Evolutionary conservation across 495 filamentous ascomycete species (phyloP).

Genomic region (Penicillium pancosmium): DNA sequence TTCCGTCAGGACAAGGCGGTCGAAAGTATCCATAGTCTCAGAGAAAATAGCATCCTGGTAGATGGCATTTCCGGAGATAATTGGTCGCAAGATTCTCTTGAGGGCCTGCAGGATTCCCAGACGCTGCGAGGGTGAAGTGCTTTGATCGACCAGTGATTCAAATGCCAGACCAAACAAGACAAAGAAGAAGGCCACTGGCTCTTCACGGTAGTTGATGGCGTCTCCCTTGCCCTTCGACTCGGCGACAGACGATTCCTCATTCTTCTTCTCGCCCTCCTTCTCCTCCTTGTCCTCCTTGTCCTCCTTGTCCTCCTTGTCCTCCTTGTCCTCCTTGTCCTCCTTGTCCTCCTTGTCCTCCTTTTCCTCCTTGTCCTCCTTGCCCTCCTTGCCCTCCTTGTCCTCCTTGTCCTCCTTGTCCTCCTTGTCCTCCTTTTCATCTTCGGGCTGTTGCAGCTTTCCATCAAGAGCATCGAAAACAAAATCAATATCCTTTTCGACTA

Average conservation of each 20-base stretch:
- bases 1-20: slow-evolving; percentile 90
- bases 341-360: slow-evolving; percentile 36
- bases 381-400: slow-evolving; percentile 49
- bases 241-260: slow-evolving; percentile 40
- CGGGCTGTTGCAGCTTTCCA: slow-evolving; percentile 58
- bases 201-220: slow-evolving; percentile 96
- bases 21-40: slow-evolving; percentile 94
- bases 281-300: slow-evolving; percentile 39
- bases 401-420: slow-evolving; percentile 31
- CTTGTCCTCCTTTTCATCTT: slow-evolving; percentile 39
- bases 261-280: slow-evolving; percentile 42
- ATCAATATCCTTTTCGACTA: slow-evolving; percentile 96
- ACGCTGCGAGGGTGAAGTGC: slow-evolving; percentile 76
- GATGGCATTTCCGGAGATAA: slow-evolving; percentile 94
- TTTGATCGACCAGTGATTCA: slow-evolving; percentile 85
- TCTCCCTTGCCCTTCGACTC: slow-evolving; percentile 56
- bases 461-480: slow-evolving; percentile 97
- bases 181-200: slow-evolving; percentile 98
- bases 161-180: slow-evolving; percentile 96
- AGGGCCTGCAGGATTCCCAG: slow-evolving; percentile 88
- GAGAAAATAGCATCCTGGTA: slow-evolving; percentile 96
- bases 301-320: slow-evolving; percentile 34
- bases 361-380: slow-evolving; percentile 33
- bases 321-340: too few relatives aligned
- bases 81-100: slow-evolving; percentile 90